Evolutionary conservation across 805 yeast genomes (phyloP), one percentile per base, ranked within the genome.

Genomic region (Saccharomycopsis fodiens): DNA sequence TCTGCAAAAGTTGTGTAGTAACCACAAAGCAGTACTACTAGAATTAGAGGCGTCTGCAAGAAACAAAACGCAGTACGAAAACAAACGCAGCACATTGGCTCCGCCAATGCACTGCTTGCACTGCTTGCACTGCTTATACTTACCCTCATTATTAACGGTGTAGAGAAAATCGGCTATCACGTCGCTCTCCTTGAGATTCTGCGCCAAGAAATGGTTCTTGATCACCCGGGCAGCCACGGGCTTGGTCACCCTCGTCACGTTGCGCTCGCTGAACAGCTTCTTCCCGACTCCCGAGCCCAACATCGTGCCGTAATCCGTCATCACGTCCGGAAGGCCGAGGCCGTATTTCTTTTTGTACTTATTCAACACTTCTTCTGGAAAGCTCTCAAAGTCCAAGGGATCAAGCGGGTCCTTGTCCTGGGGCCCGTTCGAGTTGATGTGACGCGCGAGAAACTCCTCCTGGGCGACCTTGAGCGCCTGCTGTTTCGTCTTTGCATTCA

Each of bases 151-250:
- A 57, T 78, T 79, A 44, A 86, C 88, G 56, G 85, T 81, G 65
- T 91, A 93, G 45, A 93, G 69, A 59, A 91, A 93, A 56, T 85
- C 88, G 31, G 96, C 86, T 34, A 91, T 79, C 27, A 84, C 78
- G 55, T 91, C 97, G 47, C 82, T 78, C 58, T 91, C 98, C 55
- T 85, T 79, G 3, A 79, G 78, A 10, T 74, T 71, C 39, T 69
- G 70, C 6, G 63, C 55, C 52, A 71, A 55, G 55, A 89, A 86
- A 61, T 91, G 97, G 45, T 72, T 74, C 62, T 78, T 81, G 21
- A 80, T 78, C 21, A 71, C 72, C 2, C 60, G 61, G 0, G 86
- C 82, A 27, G 82, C 69, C 51, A 79, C 85, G 2, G 65, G 65
- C 59, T 80, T 83, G 39, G 78, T 57, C 6, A 80, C 68, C 39